phyloP scores from a whole-genome alignment of 768 basidiomycete genomes.

The Tylopilus subfusipes region DNA sequence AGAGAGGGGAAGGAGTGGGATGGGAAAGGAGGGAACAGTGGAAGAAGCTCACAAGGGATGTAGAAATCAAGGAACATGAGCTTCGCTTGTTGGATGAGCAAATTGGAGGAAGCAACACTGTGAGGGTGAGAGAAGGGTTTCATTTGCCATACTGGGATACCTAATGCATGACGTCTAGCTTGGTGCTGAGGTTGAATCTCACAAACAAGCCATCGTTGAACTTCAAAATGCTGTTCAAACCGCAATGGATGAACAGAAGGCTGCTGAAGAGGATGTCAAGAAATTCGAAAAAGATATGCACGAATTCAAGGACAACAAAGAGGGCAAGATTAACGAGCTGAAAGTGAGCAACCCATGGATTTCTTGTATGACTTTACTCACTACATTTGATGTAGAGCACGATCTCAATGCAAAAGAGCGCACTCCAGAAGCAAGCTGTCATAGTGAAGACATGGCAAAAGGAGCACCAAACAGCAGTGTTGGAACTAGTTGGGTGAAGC shows the following conservation, averaged over 20 bases:
- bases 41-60: conserved; percentile 55
- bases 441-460: conserved; percentile 84
- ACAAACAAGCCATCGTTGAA: conserved; percentile 59
- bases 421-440: conserved; percentile 76
- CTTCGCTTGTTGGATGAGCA: conserved; percentile 79
- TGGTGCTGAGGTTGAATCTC: conserved; percentile 70
- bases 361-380: not conserved
- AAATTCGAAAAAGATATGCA: conserved; percentile 95
- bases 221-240: conserved; percentile 55
- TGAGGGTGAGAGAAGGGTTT: conserved; percentile 56
- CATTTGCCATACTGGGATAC: not conserved
- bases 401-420: conserved; percentile 80
- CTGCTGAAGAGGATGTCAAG: conserved; percentile 72
- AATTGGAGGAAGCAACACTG: conserved; percentile 83
- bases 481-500: conserved; percentile 74
- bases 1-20: conserved; percentile 51
- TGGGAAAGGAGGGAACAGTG: conserved; percentile 57
- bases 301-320: conserved; percentile 98
- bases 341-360: conserved; percentile 52
- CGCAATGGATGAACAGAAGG: conserved; percentile 74
- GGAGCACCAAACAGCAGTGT: conserved; percentile 79
- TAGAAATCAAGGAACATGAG: conserved; percentile 91
- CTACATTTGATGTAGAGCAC: conserved; percentile 42
- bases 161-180: conserved; percentile 45
- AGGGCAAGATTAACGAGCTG: conserved; percentile 91